A percentile compares a stretch with the other conserved stretches of the same genome.
These are phyloP conservation scores for Voacanga thouarsii DNA, from an alignment of 257 asterid species.

Conservation along the genomic window DNA sequence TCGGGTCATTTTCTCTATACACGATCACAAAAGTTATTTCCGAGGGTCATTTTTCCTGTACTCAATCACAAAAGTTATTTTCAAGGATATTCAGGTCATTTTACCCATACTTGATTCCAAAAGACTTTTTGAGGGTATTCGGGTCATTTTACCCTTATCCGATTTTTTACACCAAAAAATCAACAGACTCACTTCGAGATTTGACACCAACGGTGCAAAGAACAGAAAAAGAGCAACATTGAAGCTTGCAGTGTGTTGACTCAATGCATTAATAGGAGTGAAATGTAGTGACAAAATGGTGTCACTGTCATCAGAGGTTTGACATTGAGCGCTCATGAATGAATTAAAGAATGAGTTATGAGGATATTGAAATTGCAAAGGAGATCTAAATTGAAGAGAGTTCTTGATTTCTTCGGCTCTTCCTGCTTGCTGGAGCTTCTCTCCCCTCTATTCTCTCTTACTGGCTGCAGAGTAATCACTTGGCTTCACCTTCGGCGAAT, in stretches of 20 bases:
- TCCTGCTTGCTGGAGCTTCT: conserved; percentile 2
- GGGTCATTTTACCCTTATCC: no score
- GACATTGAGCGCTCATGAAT: conserved; percentile 28
- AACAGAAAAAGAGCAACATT: conserved; percentile 10
- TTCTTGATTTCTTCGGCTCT: conserved; percentile 7
- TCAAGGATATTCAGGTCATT: no score
- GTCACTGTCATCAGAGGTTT: conserved; percentile 12
- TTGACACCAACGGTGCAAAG: not conserved
- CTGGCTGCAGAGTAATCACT: no score
- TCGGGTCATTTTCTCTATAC: no score
- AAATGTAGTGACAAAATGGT: conserved; percentile 14
- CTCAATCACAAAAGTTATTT: no score
- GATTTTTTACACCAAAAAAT: conserved; percentile 9
- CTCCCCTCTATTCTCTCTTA: conserved; percentile 15
- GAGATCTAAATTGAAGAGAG: conserved; percentile 41
- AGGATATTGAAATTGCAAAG: conserved; percentile 11
- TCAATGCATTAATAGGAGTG: conserved; percentile 37
- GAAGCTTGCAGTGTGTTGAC: conserved; percentile 28
- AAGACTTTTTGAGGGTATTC: no score
- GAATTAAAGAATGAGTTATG: conserved; percentile 27
- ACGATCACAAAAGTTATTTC: no score
- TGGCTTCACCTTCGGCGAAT: no score
- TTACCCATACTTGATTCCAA: no score
- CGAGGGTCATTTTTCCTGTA: no score
- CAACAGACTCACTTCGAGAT: conserved; percentile 25